Conservation (phyloP, 2,329 filamentous ascomycete species). For the Chrysoporthe puriensis region DNA sequence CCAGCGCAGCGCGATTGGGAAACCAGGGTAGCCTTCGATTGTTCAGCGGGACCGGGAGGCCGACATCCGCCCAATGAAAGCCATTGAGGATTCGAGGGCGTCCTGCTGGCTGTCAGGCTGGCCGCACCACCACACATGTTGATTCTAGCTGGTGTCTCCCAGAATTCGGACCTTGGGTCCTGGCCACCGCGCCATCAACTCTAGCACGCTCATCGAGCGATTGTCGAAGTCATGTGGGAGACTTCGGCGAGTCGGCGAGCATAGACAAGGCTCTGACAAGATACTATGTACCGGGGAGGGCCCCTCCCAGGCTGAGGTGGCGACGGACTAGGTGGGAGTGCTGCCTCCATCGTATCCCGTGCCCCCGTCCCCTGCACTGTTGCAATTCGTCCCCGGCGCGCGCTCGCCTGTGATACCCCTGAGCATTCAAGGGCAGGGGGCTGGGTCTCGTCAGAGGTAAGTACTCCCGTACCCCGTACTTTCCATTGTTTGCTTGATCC, state of each 20-base stretch:
- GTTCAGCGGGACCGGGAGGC: slow-evolving; percentile 11
- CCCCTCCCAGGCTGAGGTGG: slow-evolving; percentile 4
- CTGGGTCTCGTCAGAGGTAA: not conserved
- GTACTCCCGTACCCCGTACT: slow-evolving; percentile 11
- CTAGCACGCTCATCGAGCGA: not conserved
- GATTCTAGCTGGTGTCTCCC: not conserved
- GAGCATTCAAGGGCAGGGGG: slow-evolving; percentile 20
- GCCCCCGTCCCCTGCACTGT: slow-evolving; percentile 22
- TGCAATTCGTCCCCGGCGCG: slow-evolving; percentile 23
- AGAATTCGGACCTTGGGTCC: slow-evolving; percentile 17
- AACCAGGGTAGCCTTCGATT: slow-evolving; percentile 13
- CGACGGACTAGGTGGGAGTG: slow-evolving; percentile 9
- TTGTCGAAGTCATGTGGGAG: slow-evolving; percentile 10
- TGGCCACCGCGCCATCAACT: not conserved
- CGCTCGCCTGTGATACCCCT: slow-evolving; percentile 21
- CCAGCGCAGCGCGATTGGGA: slow-evolving; percentile 5
- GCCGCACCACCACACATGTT: slow-evolving; percentile 10
- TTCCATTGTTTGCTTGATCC: slow-evolving; percentile 1
- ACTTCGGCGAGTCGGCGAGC: not conserved
- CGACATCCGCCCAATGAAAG: slow-evolving; percentile 7
- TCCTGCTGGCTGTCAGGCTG: not conserved
- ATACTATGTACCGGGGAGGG: not conserved
- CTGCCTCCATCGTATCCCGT: not conserved
- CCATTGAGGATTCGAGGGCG: not conserved
- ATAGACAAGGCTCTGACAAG: slow-evolving; percentile 10